These are phyloP conservation scores for Syzygium malaccense DNA, from an alignment of 441 rosid genomes.

Conservation along the genomic window DNA sequence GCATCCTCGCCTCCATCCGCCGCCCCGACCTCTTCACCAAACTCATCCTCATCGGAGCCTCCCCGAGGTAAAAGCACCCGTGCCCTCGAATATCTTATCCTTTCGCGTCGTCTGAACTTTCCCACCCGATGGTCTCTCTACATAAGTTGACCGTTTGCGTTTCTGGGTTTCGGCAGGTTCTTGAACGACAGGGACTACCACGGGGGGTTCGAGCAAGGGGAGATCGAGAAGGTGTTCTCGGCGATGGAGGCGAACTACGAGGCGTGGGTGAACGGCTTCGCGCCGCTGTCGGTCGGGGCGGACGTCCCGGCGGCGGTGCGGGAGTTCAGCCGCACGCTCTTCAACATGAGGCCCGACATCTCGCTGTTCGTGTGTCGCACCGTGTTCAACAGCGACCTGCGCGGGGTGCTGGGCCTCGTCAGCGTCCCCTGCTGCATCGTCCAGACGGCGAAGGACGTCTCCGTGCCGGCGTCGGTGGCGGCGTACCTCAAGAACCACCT, in stretches of 20 bases:
- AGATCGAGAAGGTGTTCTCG: conserved; percentile 37
- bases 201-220: conserved; percentile 47
- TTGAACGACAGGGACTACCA: conserved; percentile 54
- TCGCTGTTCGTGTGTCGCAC: conserved; percentile 42
- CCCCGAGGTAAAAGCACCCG: background rate
- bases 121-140: background rate
- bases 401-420: conserved; percentile 51
- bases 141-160: background rate
- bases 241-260: conserved; percentile 62
- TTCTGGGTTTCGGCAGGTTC: conserved; percentile 24
- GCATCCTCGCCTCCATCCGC: conserved; percentile 1
- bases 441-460: conserved; percentile 49
- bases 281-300: conserved; percentile 53
- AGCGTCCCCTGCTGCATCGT: conserved; percentile 47
- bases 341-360: conserved; percentile 72
- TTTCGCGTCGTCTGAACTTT: background rate
- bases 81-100: background rate
- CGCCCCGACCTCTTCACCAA: background rate
- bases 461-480: conserved; percentile 54
- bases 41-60: conserved; percentile 2
- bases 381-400: conserved; percentile 47
- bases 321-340: conserved; percentile 64
- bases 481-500: conserved; percentile 39
- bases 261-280: conserved; percentile 60
- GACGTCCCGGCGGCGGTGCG: conserved; percentile 64